Conservation (phyloP, 2,329 filamentous ascomycete species). For the Pezicula carpinea region DNA sequence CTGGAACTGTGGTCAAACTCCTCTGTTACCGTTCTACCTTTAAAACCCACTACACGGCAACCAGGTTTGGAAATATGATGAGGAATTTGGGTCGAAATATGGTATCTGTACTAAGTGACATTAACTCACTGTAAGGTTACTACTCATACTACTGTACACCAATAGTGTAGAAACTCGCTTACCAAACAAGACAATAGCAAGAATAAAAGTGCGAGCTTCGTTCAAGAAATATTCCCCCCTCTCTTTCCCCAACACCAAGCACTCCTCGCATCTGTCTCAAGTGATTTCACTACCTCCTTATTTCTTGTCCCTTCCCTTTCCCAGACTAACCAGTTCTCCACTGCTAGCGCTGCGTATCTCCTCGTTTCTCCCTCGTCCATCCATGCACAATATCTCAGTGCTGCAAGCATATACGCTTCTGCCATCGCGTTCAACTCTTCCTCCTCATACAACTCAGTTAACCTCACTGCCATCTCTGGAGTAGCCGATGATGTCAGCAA, state of each 20-base stretch:
- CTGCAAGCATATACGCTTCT: slow-evolving; percentile 10
- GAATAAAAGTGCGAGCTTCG: too few relatives aligned
- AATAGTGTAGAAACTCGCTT: too few relatives aligned
- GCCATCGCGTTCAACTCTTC: slow-evolving; percentile 4
- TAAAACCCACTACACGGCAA: too few relatives aligned
- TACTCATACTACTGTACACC: too few relatives aligned
- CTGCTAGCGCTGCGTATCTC: slow-evolving; percentile 3
- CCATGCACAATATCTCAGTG: slow-evolving; percentile 9
- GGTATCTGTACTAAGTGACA: too few relatives aligned
- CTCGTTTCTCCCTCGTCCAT: slow-evolving; percentile 1
- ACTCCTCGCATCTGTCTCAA: neutral
- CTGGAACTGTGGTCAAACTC: too few relatives aligned
- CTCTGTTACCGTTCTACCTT: too few relatives aligned
- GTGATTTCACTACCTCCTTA: neutral
- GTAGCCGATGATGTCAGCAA: neutral
- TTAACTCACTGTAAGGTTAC: too few relatives aligned
- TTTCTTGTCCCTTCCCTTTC: slow-evolving; percentile 1
- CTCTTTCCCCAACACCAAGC: slow-evolving; percentile 6
- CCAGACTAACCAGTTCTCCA: slow-evolving; percentile 3
- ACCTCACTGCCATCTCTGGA: slow-evolving; percentile 3
- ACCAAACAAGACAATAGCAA: too few relatives aligned
- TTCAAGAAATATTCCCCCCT: neutral
- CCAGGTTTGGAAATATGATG: too few relatives aligned
- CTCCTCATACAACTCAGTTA: slow-evolving; percentile 6
- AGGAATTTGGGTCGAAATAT: too few relatives aligned